Base-by-base conservation (phyloP, 1,139 yeast species). In the Yamadazyma kanchanaburiensis region DNA sequence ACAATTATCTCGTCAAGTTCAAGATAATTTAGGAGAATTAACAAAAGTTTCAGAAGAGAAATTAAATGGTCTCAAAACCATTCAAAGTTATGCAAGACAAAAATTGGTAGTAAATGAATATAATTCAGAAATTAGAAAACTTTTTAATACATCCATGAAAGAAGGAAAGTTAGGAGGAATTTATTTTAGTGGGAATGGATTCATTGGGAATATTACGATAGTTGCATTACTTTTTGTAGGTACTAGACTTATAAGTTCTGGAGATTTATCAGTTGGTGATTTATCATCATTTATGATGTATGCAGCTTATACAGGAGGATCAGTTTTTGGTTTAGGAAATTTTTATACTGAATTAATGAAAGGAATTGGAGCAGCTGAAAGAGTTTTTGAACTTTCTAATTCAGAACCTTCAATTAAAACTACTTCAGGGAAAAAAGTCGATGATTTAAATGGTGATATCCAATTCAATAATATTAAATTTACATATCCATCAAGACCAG, bases 361-460 rank as follows among this genome's bases (percentile, higher is more conserved):
- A 60, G 97, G 96, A 28, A 82, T 89, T 6, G 98, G 98, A 38
- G 97, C 97, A 0, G 94, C 96, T 0, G 84, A 94, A 32, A 71
- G 98, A 40, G 64, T 91, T 32, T 91, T 91, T 60, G 97, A 91
- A 56, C 65, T 91, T 28, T 73, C 82, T 30, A 96, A 88, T 44
- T 74, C 82, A 53, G 62, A 77, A 35, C 91, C 96, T 3, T 51
- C 58, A 17, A 86, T 89, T 26, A 66, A 74, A 21, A 75, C 87
- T 9, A 70, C 82, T 3, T 47, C 60, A 21, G 96, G 96, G 2
- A 48, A 51, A 27, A 67, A 66, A 33, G 60, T 63, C 2, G 51
- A 50, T 15, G 41, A 53, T 24, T 39, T 56, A 16, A 37, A 53
- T 28, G 65, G 65, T 2, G 69, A 65, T 30, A 80, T 91, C 24